Conservation (phyloP, 2,329 filamentous ascomycete species). For the Lecanicillium sp. region DNA sequence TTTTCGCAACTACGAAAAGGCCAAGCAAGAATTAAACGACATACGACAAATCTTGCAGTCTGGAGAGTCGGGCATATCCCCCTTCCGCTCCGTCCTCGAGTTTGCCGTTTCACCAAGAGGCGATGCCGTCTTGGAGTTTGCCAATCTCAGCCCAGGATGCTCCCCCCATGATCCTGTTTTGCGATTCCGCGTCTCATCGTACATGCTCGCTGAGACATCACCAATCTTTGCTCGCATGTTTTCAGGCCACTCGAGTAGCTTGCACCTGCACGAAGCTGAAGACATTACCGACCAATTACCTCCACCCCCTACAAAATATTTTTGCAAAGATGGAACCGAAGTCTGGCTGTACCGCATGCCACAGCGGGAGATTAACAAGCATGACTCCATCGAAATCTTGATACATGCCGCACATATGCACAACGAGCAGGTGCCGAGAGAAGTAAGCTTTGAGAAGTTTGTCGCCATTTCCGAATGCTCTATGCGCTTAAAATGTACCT, state of each 20-base stretch:
- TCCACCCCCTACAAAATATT: constrained; percentile 24
- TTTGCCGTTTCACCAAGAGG: constrained; percentile 34
- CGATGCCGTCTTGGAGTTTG: constrained; percentile 44
- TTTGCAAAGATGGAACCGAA: constrained; percentile 34
- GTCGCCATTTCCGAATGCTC: constrained; percentile 43
- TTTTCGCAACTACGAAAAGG: constrained; percentile 36
- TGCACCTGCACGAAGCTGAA: constrained; percentile 26
- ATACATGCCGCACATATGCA: constrained; percentile 45
- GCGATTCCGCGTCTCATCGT: constrained; percentile 43
- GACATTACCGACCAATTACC: constrained; percentile 27
- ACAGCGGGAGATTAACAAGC: constrained; percentile 35
- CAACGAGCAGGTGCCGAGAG: constrained; percentile 34
- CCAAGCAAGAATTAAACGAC: constrained; percentile 32
- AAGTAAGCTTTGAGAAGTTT: constrained; percentile 39
- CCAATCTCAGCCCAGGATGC: constrained; percentile 28
- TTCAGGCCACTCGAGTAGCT: constrained; percentile 19
- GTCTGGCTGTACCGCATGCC: constrained; percentile 44
- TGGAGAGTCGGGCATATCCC: constrained; percentile 31
- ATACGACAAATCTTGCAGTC: constrained; percentile 31
- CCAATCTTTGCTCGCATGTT: constrained; percentile 44
- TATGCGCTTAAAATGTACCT: constrained; percentile 41
- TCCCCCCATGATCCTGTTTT: constrained; percentile 27
- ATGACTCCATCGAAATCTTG: constrained; percentile 34
- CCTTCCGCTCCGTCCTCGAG: constrained; percentile 31
- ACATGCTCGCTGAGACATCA: constrained; percentile 41